phyloP scores from a whole-genome alignment of 176 grass and related monocot species.

The Avena atlantica region DNA sequence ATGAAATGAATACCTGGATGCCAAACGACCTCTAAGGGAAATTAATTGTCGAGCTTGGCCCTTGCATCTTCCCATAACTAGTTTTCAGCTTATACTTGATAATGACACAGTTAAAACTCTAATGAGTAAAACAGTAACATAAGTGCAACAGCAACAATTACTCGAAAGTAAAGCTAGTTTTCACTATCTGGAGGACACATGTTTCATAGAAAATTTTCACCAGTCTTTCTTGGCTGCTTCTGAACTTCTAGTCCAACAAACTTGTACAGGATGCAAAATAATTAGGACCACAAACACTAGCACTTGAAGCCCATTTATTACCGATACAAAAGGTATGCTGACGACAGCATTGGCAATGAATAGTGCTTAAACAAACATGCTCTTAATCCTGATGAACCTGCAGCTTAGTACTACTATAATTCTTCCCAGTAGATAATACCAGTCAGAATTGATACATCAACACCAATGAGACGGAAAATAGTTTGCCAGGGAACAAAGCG shows the following conservation, averaged over 20 bases:
- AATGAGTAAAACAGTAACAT: not conserved
- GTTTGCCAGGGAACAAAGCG: not conserved
- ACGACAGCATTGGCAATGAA: not conserved
- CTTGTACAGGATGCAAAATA: not conserved
- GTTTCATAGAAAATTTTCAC: not conserved
- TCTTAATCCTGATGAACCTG: conserved; percentile 1
- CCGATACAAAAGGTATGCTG: not conserved
- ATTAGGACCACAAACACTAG: not conserved
- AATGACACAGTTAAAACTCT: not conserved
- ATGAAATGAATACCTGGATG: too few species aligned
- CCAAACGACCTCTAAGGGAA: too few species aligned
- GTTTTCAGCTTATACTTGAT: not conserved
- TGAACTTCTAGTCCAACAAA: conserved; percentile 11
- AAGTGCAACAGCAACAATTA: not conserved
- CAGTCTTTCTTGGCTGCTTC: not conserved
- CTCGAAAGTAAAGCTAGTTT: not conserved
- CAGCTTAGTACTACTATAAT: not conserved
- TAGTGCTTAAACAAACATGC: not conserved
- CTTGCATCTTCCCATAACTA: not conserved
- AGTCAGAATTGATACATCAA: not conserved
- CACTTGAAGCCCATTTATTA: not conserved
- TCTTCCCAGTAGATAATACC: not conserved
- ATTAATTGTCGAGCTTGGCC: not conserved
- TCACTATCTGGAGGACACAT: not conserved
- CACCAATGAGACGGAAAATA: not conserved